Evolutionary conservation across 768 basidiomycete genomes (phyloP), one percentile per base, ranked within the genome.

Genomic region (Termitomyces heimii): DNA sequence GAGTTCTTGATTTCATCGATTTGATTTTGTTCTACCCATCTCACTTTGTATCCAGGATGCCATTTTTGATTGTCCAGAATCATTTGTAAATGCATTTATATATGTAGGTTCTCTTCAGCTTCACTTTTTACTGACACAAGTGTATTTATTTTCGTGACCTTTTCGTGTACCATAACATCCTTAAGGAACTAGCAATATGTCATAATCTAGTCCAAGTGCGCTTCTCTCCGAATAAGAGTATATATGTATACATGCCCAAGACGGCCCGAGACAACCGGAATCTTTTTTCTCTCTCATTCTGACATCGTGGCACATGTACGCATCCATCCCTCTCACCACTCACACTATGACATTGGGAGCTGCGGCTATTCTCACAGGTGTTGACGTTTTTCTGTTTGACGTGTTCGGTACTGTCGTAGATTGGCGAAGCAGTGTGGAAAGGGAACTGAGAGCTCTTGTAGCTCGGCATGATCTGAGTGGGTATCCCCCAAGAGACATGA

Each of bases 351-450:
- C 42, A 54, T 44, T 24, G 20, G 42, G 14, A 39, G 42, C 40
- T 37, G 42, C 48, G n/a, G 31, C 20, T 31, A 52, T n/a, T 35
- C 57, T 66, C 26, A 46, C 62, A 29, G 66, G 68, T 20, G 65
- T 81, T 24, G 73, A 81, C 32, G 77, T 70, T 7, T 71, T 77
- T 35, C 40, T 79, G 9, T 82, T 82, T 52, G 80, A 82, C 46
- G 75, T 77, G 14, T 75, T 82, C 47, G 81, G 81, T 4, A 82
- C 80, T 1, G 74, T 76, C 2, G 77, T 81, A 12, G 77, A 82
- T 58, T 82, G 75, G 78, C 69, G 72, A 40, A 49, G 67, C 56
- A 61, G 67, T 60, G 60, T 75, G 34, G 57, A 68, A 34, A 61
- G 59, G 31, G 76, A 77, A 47, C 59, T 79, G 5, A 54, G 62